Conservation (phyloP, 768 basidiomycete species). For the Suillus spraguei region DNA sequence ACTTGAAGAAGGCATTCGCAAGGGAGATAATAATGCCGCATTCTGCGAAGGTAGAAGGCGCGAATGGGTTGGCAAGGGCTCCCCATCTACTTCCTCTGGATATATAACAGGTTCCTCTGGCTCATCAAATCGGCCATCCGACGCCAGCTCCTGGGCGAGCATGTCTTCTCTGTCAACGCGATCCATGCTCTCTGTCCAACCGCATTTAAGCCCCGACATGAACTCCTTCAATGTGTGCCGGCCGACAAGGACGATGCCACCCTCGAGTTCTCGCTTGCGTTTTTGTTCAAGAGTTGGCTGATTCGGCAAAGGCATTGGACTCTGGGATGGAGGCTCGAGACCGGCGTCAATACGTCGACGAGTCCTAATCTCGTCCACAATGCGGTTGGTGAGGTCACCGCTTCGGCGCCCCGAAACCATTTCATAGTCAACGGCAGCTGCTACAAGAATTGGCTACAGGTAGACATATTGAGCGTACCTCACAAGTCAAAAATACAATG, state of each 20-base stretch:
- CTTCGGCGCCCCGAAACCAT: constrained; percentile 79
- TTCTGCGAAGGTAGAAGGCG: constrained; percentile 38
- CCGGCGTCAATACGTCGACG: constrained; percentile 71
- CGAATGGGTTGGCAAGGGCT: constrained; percentile 45
- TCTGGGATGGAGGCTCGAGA: constrained; percentile 51
- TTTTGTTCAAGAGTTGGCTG: constrained; percentile 54
- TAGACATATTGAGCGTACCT: constrained; percentile 14
- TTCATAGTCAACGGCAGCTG: constrained; percentile 92
- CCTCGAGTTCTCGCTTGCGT: constrained; percentile 65
- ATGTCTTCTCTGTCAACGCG: constrained; percentile 71
- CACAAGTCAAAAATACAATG: constrained; percentile 18
- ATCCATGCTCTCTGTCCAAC: constrained; percentile 78
- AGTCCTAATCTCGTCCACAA: constrained; percentile 71
- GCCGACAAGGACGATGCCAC: constrained; percentile 85
- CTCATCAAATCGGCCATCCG: constrained; percentile 82
- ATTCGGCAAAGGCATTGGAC: constrained; percentile 51
- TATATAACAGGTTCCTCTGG: constrained; percentile 37
- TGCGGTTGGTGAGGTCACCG: constrained; percentile 80
- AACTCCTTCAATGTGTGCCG: constrained; percentile 95
- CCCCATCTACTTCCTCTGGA: constrained; percentile 34
- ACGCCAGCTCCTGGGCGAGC: constrained; percentile 65
- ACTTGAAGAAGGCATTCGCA: constrained; percentile 24
- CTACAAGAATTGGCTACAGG: constrained; percentile 85
- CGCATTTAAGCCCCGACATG: constrained; percentile 80
- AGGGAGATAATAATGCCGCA: constrained; percentile 36